Conservation (phyloP, 306 rosid genomes). For the Castanea mollissima region DNA sequence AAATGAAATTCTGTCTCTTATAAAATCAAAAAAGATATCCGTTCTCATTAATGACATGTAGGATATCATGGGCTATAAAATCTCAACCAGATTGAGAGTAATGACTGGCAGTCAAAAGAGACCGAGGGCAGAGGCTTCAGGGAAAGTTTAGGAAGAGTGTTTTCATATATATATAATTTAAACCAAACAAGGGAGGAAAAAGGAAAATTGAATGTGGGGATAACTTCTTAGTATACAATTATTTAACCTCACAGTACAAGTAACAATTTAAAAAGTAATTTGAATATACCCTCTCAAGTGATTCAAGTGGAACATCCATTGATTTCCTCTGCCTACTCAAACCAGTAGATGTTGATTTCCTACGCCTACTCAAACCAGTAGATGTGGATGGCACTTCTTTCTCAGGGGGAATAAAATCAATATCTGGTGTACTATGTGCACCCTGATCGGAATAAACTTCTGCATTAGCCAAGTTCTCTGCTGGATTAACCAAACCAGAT, state of each 20-base stretch:
- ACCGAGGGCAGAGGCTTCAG: neutral
- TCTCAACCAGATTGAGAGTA: neutral
- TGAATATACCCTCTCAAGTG: conserved; percentile 61
- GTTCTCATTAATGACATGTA: no score
- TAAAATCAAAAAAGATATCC: no score
- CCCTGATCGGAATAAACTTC: conserved; percentile 38
- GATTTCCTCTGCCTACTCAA: conserved; percentile 37
- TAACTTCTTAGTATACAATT: neutral
- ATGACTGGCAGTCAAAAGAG: neutral
- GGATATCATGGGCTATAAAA: neutral
- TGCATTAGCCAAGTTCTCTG: conserved; percentile 37
- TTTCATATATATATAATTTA: no score
- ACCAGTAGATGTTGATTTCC: conserved; percentile 21
- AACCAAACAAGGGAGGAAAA: neutral
- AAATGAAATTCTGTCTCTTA: no score
- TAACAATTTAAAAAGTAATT: neutral
- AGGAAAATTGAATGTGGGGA: neutral
- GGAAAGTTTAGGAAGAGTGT: neutral
- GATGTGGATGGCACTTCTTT: conserved; percentile 43
- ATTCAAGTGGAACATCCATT: conserved; percentile 58
- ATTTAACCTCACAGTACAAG: neutral
- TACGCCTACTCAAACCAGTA: conserved; percentile 14
- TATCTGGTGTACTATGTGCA: conserved; percentile 27
- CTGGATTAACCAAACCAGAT: conserved; percentile 65
- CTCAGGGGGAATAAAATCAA: conserved; percentile 31